Evolutionary conservation across 495 filamentous ascomycete species (phyloP), one percentile per base, ranked within the genome.

Genomic region (Neurospora sp.): DNA sequence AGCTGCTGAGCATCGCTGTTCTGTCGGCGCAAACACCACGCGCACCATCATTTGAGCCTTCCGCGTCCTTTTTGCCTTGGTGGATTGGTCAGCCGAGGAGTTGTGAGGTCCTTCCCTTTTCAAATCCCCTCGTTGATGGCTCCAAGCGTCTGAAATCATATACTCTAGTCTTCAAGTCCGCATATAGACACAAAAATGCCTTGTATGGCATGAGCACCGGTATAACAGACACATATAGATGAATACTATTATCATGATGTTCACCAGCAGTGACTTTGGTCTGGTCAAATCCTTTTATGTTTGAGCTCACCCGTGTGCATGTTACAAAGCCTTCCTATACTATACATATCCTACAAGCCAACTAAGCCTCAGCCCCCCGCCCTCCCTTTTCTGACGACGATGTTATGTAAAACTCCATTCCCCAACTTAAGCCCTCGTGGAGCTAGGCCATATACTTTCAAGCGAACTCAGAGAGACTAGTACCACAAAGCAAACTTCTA

Each of bases 81-180:
- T 66, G 54, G 54, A 37, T 70, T 14, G 59, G n/a, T 31, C 35
- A 48, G 69, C 16, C 16, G 39, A 23, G 69, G 69, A 71, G 46
- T 74, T 54, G 72, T 54, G 69, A 71, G 72, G 70, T 12, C 46
- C 39, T 71, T 42, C 41, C 39, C 18, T 54, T 71, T 62, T 39
- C 27, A 35, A 66, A 37, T 66, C 27, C 54, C 27, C 27, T 66
- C 54, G 27, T 66, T 66, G 27, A 66, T 66, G 27, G 54, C 27
- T 66, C 7, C 14, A 18, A 35, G 54, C 31, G 54, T 66, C 54
- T 66, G 54, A 66, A 35, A 66, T 35, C 27, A 66, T 66, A 16
- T 66, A 6, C 6, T 62, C 1, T 18, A 66, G 54, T 35, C 54
- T 66, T 66, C 54, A 66, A 7, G 14, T 66, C 27, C 27, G 54